Percentiles rank a stretch among this genome's conserved stretches.
These are phyloP conservation scores for Podila epigama DNA, from an alignment of 192 early-diverging fungal species.

Conservation along the genomic window DNA sequence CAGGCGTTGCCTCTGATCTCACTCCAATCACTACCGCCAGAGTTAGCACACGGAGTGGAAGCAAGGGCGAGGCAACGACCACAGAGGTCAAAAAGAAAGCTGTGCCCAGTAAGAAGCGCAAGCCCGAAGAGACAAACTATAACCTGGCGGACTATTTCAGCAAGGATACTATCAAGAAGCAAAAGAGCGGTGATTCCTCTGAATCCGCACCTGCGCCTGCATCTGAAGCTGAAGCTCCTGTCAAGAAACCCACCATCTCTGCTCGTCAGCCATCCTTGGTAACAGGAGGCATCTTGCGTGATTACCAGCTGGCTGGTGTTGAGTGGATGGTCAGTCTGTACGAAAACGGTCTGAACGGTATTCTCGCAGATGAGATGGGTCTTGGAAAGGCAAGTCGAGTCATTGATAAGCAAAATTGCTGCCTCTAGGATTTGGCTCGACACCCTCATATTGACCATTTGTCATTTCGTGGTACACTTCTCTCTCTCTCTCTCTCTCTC, in stretches of 20 bases:
- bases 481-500: no score
- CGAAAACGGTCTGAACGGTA: constrained; percentile 96
- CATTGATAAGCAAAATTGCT: no score
- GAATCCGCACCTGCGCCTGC: constrained; percentile 3
- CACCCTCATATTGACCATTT: no score
- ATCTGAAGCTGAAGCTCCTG: constrained; percentile 12
- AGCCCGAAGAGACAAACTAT: constrained; percentile 55
- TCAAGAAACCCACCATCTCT: constrained; percentile 55
- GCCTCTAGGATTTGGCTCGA: no score
- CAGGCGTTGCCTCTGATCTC: neutral
- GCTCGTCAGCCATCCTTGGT: constrained; percentile 81
- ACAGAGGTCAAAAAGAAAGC: neutral
- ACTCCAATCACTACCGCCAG: neutral
- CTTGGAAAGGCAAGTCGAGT: constrained; percentile 82
- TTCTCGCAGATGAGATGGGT: constrained; percentile 96
- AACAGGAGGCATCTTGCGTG: constrained; percentile 85
- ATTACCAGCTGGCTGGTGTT: constrained; percentile 94
- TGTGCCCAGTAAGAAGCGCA: constrained; percentile 56
- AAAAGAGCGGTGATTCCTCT: constrained; percentile 21
- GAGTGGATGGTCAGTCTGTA: constrained; percentile 96
- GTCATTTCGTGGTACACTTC: no score
- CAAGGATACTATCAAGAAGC: constrained; percentile 48
- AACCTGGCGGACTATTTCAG: constrained; percentile 59
- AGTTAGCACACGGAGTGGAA: neutral
- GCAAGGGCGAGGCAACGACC: constrained; percentile 10